Evolutionary conservation across 2,329 filamentous ascomycete species (phyloP).

Genomic region (Nigrospora osmanthi): DNA sequence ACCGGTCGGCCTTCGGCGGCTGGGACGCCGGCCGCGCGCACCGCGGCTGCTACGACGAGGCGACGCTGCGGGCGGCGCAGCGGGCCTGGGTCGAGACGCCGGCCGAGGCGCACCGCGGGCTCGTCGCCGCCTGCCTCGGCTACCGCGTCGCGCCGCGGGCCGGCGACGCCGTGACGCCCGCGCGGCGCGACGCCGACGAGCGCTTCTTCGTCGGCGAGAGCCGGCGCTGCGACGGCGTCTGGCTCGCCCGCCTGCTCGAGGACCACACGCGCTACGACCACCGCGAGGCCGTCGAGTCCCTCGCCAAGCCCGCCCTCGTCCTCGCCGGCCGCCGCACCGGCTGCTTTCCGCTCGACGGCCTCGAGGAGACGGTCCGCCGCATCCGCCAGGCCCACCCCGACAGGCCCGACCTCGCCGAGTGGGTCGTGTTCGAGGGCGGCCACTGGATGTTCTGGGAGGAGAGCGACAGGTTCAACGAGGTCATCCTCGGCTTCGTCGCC

Average conservation of each 20-base stretch:
- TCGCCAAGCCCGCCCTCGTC: constrained; percentile 24
- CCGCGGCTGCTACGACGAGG: constrained; percentile 28
- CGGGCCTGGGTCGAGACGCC: constrained; percentile 39
- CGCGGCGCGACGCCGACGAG: constrained; percentile 16
- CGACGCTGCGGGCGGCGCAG: constrained; percentile 31
- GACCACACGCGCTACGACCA: constrained; percentile 34
- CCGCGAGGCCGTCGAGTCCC: constrained; percentile 27
- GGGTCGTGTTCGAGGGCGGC: constrained; percentile 24
- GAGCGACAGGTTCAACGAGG: constrained; percentile 25
- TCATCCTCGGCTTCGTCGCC: constrained; percentile 22
- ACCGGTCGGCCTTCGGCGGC: constrained; percentile 14
- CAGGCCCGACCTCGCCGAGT: constrained; percentile 11
- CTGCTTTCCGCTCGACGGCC: constrained; percentile 29
- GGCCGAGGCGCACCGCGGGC: constrained; percentile 17
- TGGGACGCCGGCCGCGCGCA: constrained; percentile 25
- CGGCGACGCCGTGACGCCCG: neutral
- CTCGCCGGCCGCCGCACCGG: constrained; percentile 26
- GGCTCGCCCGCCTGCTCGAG: constrained; percentile 27
- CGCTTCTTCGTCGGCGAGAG: constrained; percentile 26
- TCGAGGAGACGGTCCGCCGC: constrained; percentile 25
- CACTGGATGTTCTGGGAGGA: constrained; percentile 34
- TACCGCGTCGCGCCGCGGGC: constrained; percentile 20
- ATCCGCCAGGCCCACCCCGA: constrained; percentile 13
- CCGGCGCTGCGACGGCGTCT: constrained; percentile 23
- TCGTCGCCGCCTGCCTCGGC: constrained; percentile 26